A percentile compares a stretch with the other conserved stretches of the same genome.
Evolutionary conservation across 495 filamentous ascomycete genomes (phyloP).

Genomic region (Annulohypoxylon stygium): DNA sequence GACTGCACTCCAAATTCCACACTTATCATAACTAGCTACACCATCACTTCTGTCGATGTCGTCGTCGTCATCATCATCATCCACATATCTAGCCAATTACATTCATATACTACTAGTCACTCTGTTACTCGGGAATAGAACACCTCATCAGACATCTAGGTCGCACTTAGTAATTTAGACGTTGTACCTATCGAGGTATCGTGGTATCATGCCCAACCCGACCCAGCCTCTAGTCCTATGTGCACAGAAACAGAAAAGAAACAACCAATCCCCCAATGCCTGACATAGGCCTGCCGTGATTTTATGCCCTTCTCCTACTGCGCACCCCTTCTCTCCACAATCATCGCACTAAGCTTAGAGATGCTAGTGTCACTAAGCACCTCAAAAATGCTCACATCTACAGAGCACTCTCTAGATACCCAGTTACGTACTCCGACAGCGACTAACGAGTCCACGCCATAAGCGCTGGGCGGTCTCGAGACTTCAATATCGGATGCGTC

Average conservation of each 20-base stretch:
- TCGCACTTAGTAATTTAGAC: neutral
- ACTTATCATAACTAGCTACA: neutral
- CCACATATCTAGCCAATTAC: neutral
- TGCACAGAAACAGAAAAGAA: neutral
- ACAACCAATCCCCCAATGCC: neutral
- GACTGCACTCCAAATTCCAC: neutral
- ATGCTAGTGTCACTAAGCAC: conserved; percentile 43
- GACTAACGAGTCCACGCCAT: conserved; percentile 50
- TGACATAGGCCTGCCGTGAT: neutral
- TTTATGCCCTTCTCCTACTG: neutral
- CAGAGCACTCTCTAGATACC: conserved; percentile 40
- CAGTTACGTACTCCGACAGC: conserved; percentile 45
- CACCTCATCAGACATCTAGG: neutral
- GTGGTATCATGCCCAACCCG: neutral
- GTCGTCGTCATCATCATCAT: conserved; percentile 9
- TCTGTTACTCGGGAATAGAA: neutral
- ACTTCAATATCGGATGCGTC: conserved; percentile 39
- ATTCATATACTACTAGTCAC: neutral
- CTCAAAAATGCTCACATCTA: conserved; percentile 45
- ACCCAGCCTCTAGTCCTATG: neutral
- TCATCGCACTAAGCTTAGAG: conserved; percentile 37
- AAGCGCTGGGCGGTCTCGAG: conserved; percentile 40
- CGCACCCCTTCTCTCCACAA: conserved; percentile 30
- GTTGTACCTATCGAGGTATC: neutral
- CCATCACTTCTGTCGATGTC: conserved; percentile 3